A percentile compares a stretch with the other conserved stretches of the same genome.
Evolutionary conservation across 768 basidiomycete species (phyloP).

Genomic region (Pleurotus giganteus): DNA sequence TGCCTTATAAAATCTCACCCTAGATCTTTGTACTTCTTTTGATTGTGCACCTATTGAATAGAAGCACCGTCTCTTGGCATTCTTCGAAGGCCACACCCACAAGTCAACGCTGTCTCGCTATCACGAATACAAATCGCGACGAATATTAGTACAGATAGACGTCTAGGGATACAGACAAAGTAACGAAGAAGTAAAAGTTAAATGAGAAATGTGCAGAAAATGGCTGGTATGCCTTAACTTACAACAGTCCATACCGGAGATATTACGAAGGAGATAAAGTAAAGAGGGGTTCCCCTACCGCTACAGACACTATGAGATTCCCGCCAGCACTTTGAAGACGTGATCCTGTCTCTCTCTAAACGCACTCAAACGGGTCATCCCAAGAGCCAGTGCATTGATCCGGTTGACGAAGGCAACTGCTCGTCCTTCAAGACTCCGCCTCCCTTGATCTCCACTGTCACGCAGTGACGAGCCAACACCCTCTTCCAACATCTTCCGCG

Average conservation of each 20-base stretch:
- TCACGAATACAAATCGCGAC: too few species aligned
- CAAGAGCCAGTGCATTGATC: constrained; percentile 71
- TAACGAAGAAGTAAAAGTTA: too few species aligned
- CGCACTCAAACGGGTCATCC: constrained; percentile 65
- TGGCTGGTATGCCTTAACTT: background rate
- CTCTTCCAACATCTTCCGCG: constrained; percentile 52
- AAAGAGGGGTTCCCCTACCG: constrained; percentile 1
- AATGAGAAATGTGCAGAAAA: background rate
- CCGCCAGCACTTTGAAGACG: constrained; percentile 67
- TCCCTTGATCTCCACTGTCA: constrained; percentile 24
- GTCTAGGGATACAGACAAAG: too few species aligned
- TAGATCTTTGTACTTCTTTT: background rate
- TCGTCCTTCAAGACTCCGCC: constrained; percentile 58
- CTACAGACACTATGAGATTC: constrained; percentile 36
- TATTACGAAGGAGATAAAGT: background rate
- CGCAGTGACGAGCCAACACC: constrained; percentile 50
- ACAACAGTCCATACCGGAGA: too few species aligned
- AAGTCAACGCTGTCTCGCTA: too few species aligned
- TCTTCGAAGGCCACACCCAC: too few species aligned
- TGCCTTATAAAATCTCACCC: constrained; percentile 30
- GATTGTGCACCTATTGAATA: background rate
- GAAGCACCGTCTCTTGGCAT: too few species aligned
- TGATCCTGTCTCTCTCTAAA: constrained; percentile 71
- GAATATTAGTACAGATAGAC: too few species aligned
- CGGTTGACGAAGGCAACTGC: constrained; percentile 74